Evolutionary conservation across 306 rosid genomes (phyloP).

Genomic region (Pyrus communis): DNA sequence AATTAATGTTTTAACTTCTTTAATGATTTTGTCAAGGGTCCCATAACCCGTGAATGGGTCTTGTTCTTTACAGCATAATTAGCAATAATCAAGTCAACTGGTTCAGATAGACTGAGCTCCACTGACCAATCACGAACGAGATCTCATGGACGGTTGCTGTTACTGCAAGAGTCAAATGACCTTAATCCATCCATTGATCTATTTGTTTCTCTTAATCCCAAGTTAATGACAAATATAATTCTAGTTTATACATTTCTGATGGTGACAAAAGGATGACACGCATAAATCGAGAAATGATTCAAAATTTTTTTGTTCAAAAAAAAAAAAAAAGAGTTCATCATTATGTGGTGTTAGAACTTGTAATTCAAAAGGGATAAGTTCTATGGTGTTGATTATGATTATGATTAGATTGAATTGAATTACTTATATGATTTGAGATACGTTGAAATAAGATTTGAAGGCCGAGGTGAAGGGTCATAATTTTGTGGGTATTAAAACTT

Average conservation of each 20-base stretch:
- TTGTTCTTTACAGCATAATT: background rate
- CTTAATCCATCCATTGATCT: background rate
- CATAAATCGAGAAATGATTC: too few species aligned
- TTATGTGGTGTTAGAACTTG: too few species aligned
- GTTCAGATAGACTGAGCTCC: background rate
- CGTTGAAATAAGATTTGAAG: too few species aligned
- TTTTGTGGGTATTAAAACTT: too few species aligned
- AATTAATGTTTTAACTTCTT: background rate
- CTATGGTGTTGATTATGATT: too few species aligned
- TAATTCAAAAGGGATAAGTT: too few species aligned
- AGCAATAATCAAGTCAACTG: background rate
- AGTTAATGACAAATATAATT: background rate
- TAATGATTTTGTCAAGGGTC: background rate
- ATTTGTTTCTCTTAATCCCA: background rate
- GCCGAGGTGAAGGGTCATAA: too few species aligned
- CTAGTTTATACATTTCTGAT: background rate
- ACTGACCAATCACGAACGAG: background rate
- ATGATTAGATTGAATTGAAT: too few species aligned
- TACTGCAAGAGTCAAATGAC: background rate
- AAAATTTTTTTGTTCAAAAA: too few species aligned
- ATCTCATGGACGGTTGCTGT: background rate
- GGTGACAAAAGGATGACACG: background rate
- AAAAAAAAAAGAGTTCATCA: too few species aligned
- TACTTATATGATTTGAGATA: too few species aligned
- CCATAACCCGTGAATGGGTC: background rate